These are phyloP conservation scores for Kluyveromyces marxianus DNA, from an alignment of 1,139 yeast species.

Conservation along the genomic window DNA sequence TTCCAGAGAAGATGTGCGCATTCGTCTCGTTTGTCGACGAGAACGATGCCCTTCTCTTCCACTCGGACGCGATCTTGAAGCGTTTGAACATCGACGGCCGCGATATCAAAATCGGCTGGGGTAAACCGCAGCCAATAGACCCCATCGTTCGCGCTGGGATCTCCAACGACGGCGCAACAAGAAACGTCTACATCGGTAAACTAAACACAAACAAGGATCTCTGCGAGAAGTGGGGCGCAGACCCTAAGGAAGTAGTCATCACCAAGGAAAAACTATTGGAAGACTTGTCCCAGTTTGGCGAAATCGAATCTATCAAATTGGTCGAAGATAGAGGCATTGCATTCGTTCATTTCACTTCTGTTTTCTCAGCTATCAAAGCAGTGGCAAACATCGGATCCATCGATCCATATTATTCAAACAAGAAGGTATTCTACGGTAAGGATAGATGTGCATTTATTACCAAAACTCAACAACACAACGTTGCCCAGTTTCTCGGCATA, in stretches of 20 bases:
- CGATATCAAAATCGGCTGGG: constrained; percentile 70
- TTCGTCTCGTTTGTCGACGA: constrained; percentile 48
- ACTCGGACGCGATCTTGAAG: constrained; percentile 50
- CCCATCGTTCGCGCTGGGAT: constrained; percentile 68
- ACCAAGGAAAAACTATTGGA: constrained; percentile 55
- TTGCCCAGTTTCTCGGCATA: constrained; percentile 88
- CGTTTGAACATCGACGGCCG: constrained; percentile 44
- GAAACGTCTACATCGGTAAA: constrained; percentile 81
- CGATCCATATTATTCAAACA: constrained; percentile 50
- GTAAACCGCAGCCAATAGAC: constrained; percentile 58
- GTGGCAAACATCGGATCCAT: constrained; percentile 57
- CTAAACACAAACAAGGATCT: constrained; percentile 30
- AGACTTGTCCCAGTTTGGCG: constrained; percentile 70
- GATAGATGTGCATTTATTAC: constrained; percentile 82
- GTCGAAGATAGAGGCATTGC: constrained; percentile 74
- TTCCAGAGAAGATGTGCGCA: constrained; percentile 49
- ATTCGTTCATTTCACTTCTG: constrained; percentile 79
- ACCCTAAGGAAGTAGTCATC: constrained; percentile 30
- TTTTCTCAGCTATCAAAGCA: constrained; percentile 76
- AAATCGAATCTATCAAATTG: constrained; percentile 72
- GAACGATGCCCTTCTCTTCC: constrained; percentile 47
- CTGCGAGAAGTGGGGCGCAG: constrained; percentile 12
- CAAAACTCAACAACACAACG: constrained; percentile 93
- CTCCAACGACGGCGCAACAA: constrained; percentile 80
- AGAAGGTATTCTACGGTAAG: constrained; percentile 77